Base-by-base conservation (phyloP, 208 protist genomes). In the Lotmaria passim region DNA sequence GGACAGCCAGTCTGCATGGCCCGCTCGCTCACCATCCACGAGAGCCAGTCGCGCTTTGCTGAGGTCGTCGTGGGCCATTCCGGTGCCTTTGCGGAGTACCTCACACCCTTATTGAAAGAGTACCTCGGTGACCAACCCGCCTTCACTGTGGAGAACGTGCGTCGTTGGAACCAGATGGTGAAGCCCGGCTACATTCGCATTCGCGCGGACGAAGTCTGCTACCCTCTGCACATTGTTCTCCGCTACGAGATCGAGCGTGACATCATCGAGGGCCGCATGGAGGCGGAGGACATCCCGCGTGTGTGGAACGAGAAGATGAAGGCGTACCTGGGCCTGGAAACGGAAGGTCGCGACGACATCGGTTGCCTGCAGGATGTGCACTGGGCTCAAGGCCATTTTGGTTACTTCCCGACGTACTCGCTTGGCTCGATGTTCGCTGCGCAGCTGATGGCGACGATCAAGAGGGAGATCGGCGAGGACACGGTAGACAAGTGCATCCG, bases 281-380 rank as follows among this genome's bases (percentile, higher is more conserved):
- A 89, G 70, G 86, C 71, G 3, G 89, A 90, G 52, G 90, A 95
- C 23, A 63, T 97, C 14, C 91, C 93, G 24, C 64, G 61, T 12
- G 85, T 89, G 64, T 96, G 92, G 91, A 90, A 92, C 61, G 82
- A 79, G 46, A 95, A 94, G 78, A 95, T 96, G 87, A 86, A 96
- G 77, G 79, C 71, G 53, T 95, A 96, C 71, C 70, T 97, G 5
- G 91, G 89, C 24, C 57, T 96, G 24, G 78, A 91, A 17, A 90
- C 91, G 28, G 48, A 80, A 23, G 89, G 85, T 14, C 91, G 90
- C 58, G 83, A 93, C 52, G 80, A 88, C 48, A 46, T 90, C 8
- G 92, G 94, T 12, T 93, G 87, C 69, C 67, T 96, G 51, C 92
- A 98, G 73, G 94, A 98, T 62, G 80, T 95, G 17, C 94, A 98